Evolutionary conservation across 2,329 filamentous ascomycete genomes (phyloP).

Genomic region (Arthrinium puccinioides): DNA sequence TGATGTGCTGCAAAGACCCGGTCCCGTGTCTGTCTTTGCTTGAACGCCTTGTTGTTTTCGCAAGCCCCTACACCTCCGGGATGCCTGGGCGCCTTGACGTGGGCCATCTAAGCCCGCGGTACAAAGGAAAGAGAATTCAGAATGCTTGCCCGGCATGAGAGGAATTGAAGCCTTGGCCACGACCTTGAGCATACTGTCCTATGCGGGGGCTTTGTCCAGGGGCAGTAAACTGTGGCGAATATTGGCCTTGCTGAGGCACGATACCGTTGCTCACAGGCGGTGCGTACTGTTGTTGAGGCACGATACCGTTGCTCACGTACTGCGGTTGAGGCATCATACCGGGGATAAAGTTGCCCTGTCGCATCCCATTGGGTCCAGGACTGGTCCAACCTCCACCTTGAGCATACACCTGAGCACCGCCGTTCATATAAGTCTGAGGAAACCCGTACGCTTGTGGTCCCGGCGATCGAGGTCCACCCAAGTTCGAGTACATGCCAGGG

Average conservation of each 20-base stretch:
- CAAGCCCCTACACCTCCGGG: neutral
- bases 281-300: too few species aligned
- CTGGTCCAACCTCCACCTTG: conserved; percentile 26
- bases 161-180: conserved; percentile 6
- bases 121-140: conserved; percentile 7
- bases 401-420: conserved; percentile 20
- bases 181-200: conserved; percentile 3
- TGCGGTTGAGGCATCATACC: too few species aligned
- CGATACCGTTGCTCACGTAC: too few species aligned
- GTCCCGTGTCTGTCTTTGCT: too few species aligned
- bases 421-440: conserved; percentile 14
- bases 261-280: too few species aligned
- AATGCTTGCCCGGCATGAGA: conserved; percentile 23
- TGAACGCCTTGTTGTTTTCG: neutral
- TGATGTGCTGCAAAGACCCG: too few species aligned
- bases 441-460: conserved; percentile 17
- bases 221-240: conserved; percentile 11
- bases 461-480: conserved; percentile 15
- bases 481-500: conserved; percentile 25
- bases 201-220: conserved; percentile 16
- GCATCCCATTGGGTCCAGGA: conserved; percentile 18
- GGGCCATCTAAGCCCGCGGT: neutral
- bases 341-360: conserved; percentile 18
- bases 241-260: conserved; percentile 15
- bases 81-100: neutral